Evolutionary conservation across 2,329 filamentous ascomycete genomes (phyloP).

Genomic region (Fusarium sp.): DNA sequence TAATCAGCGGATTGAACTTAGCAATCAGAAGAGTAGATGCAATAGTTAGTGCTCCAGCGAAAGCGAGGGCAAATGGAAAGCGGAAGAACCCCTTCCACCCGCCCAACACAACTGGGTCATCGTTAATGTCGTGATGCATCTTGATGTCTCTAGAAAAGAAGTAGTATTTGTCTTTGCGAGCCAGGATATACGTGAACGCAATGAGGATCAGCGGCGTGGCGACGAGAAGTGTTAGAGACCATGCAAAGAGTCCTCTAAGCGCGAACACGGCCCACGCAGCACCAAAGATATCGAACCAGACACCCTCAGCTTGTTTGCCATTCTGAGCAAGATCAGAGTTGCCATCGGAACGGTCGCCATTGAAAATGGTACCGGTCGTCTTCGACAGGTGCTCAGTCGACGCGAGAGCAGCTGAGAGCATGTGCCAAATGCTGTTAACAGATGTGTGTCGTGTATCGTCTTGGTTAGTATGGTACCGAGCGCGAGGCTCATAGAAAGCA

Average conservation of each 20-base stretch:
- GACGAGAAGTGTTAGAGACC: constrained; percentile 85
- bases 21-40: constrained; percentile 79
- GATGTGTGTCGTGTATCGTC: constrained; percentile 86
- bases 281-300: constrained; percentile 96
- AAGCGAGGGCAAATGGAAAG: constrained; percentile 78
- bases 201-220: constrained; percentile 80
- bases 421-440: constrained; percentile 83
- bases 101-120: constrained; percentile 71
- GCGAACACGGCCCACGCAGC: constrained; percentile 80
- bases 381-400: constrained; percentile 78
- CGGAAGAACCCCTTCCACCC: constrained; percentile 87
- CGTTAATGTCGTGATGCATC: constrained; percentile 66
- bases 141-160: constrained; percentile 74
- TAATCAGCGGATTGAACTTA: constrained; percentile 87
- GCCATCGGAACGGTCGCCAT: constrained; percentile 64
- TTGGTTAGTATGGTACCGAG: constrained; percentile 90
- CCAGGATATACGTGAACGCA: constrained; percentile 74
- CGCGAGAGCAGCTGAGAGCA: constrained; percentile 85
- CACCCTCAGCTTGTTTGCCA: constrained; percentile 73
- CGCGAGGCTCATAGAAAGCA: constrained; percentile 87
- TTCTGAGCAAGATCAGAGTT: constrained; percentile 71
- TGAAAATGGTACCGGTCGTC: constrained; percentile 74
- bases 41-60: constrained; percentile 75
- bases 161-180: constrained; percentile 84
- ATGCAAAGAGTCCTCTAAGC: constrained; percentile 85